phyloP scores from a whole-genome alignment of 192 early-diverging fungal species.

The Mortierella hygrophila region DNA sequence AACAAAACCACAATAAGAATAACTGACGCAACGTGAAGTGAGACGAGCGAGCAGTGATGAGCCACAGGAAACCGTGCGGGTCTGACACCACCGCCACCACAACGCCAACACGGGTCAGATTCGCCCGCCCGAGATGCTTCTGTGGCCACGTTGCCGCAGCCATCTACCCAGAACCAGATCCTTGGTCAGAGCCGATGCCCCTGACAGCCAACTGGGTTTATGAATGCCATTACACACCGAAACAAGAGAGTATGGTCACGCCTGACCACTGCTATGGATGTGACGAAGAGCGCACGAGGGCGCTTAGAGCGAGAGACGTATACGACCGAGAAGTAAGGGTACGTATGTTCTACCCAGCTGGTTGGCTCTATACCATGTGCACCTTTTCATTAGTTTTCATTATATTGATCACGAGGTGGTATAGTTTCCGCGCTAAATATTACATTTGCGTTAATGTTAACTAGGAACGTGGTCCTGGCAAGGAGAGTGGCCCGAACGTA shows the following conservation, averaged over 20 bases:
- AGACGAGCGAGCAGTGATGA: not conserved
- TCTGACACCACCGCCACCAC: not conserved
- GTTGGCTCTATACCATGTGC: not conserved
- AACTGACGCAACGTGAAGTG: too few relatives aligned
- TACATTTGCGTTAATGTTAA: not conserved
- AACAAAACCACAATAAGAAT: not conserved
- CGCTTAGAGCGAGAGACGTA: not conserved
- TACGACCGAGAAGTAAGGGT: not conserved
- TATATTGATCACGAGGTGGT: not conserved
- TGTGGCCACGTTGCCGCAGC: slow-evolving; percentile 22
- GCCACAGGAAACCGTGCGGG: not conserved
- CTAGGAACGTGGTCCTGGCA: not conserved
- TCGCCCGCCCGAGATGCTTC: slow-evolving; percentile 24
- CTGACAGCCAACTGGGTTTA: slow-evolving; percentile 22
- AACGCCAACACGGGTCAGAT: not conserved
- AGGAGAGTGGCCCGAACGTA: not conserved
- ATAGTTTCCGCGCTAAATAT: not conserved
- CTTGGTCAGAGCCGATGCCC: not conserved
- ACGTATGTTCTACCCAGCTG: not conserved
- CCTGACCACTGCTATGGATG: slow-evolving; percentile 23
- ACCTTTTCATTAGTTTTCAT: not conserved
- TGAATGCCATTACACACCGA: slow-evolving; percentile 23
- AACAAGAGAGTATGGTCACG: slow-evolving; percentile 11
- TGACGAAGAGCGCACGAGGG: not conserved
- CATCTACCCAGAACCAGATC: slow-evolving; percentile 11